These are phyloP conservation scores for Boletus insuetus DNA, from an alignment of 768 basidiomycete genomes.

Conservation along the genomic window DNA sequence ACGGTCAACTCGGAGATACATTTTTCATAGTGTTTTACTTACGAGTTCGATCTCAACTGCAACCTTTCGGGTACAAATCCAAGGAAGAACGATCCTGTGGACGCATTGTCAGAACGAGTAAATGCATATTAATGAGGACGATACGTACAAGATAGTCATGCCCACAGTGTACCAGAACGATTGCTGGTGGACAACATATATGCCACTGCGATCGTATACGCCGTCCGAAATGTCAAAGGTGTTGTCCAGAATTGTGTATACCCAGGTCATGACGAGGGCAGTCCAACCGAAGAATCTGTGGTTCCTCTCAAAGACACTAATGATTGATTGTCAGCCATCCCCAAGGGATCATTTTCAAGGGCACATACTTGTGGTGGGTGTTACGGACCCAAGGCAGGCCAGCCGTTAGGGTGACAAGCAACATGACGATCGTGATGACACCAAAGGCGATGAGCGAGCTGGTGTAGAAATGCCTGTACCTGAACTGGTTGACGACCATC, in stretches of 20 bases:
- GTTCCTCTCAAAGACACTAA: conserved; percentile 74
- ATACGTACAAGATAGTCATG: conserved; percentile 68
- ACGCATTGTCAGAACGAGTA: not conserved
- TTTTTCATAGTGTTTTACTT: conserved; percentile 25
- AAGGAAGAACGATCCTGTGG: conserved; percentile 64
- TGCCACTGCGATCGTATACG: conserved; percentile 56
- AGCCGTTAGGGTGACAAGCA: conserved; percentile 58
- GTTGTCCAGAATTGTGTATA: conserved; percentile 65
- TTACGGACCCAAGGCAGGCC: conserved; percentile 82
- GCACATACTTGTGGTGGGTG: conserved; percentile 71
- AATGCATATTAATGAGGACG: not conserved
- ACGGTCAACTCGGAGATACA: not conserved
- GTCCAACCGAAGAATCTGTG: conserved; percentile 81
- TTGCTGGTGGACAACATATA: conserved; percentile 59
- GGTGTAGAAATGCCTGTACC: conserved; percentile 45
- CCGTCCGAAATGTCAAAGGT: conserved; percentile 54
- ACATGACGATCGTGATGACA: conserved; percentile 52
- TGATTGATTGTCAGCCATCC: not conserved
- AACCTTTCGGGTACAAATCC: conserved; percentile 74
- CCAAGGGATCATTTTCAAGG: not conserved
- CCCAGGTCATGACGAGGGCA: conserved; percentile 56
- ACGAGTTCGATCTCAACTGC: conserved; percentile 74
- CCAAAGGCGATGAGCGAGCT: conserved; percentile 61
- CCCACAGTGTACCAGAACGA: conserved; percentile 75
- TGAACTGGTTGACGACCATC: conserved; percentile 58